Evolutionary conservation across 352 stramenopile genomes (phyloP), one percentile per base, ranked within the genome.

Genomic region (Phytophthora pinifolia): DNA sequence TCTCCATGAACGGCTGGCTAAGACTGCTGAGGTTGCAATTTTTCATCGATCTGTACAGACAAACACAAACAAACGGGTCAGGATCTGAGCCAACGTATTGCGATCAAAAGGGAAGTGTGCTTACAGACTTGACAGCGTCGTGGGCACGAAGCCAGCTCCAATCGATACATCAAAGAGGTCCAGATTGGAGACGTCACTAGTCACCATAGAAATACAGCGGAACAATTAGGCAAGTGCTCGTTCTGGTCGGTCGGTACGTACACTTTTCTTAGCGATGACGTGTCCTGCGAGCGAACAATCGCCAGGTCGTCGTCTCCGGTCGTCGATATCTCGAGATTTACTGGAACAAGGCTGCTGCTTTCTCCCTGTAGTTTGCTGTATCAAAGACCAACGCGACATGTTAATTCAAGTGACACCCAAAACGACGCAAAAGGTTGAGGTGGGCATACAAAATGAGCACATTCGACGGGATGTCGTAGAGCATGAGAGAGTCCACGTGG

Each of bases 101-200:
- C n/a, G n/a, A n/a, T n/a, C n/a, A n/a, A n/a, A n/a, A n/a, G n/a
- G n/a, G n/a, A n/a, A n/a, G n/a, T n/a, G n/a, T n/a, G n/a, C 67
- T 34, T 52, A 77, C 68, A 77, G 34, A 14, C 48, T 63, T 48
- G 63, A 39, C 33, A 77, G 25, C 6, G 61, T 72, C 25, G 65
- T 45, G 15, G 68, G 68, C 18, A 77, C 41, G 35, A 72, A 77
- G 14, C 42, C 61, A 33, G 46, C 15, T 15, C 18, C 54, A 15
- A 77, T 62, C 3, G 49, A 18, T 27, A 72, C 34, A n/a, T 47
- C 29, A 39, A 20, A 63, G 18, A 77, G 55, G 27, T 77, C 68
- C 15, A 77, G 27, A 37, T 77, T 77, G 27, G 48, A 62, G 12
- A 77, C 30, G 25, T 74, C 65, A 31, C 68, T 77, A 37, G 1